A percentile compares a stretch with the other conserved stretches of the same genome.
Conservation (phyloP, 2,329 filamentous ascomycete genomes). For the Parascedosporium putredinis region DNA sequence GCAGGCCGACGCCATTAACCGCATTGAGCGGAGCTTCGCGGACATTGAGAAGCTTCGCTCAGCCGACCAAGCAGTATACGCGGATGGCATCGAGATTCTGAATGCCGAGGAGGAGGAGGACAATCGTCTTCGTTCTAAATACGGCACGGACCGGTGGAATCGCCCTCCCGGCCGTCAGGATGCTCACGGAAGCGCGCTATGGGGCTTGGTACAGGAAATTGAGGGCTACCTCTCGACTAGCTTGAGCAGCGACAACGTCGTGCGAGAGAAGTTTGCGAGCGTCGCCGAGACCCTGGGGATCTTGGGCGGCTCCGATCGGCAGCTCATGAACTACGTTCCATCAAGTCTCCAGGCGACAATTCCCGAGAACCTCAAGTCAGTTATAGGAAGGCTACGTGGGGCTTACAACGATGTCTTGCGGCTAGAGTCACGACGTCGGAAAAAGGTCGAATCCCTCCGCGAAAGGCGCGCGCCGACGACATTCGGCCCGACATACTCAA, state of each 20-base stretch:
- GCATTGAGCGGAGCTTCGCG: conserved; percentile 68
- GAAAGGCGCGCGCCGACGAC: conserved; percentile 80
- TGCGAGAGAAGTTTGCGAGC: conserved; percentile 67
- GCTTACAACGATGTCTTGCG: conserved; percentile 77
- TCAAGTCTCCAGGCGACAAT: conserved; percentile 71
- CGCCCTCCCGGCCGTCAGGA: conserved; percentile 61
- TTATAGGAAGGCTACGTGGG: conserved; percentile 65
- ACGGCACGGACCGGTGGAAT: conserved; percentile 79
- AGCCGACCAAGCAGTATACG: conserved; percentile 66
- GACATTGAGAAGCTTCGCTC: conserved; percentile 86
- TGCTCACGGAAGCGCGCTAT: conserved; percentile 56
- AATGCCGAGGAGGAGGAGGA: conserved; percentile 78
- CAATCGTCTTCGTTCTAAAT: conserved; percentile 60
- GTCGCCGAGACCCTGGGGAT: conserved; percentile 67
- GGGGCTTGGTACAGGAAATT: conserved; percentile 66
- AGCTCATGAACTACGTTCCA: conserved; percentile 80
- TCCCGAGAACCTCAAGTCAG: conserved; percentile 68
- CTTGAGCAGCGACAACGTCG: conserved; percentile 44
- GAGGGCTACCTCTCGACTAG: conserved; percentile 71
- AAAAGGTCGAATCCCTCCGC: conserved; percentile 67
- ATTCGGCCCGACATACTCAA: conserved; percentile 75
- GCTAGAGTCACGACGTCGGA: conserved; percentile 68
- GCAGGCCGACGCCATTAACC: conserved; percentile 75
- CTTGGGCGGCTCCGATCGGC: conserved; percentile 68
- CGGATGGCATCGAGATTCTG: conserved; percentile 71